Evolutionary conservation across 176 grass and related monocot genomes (phyloP).

Genomic region (Carex scoparia): DNA sequence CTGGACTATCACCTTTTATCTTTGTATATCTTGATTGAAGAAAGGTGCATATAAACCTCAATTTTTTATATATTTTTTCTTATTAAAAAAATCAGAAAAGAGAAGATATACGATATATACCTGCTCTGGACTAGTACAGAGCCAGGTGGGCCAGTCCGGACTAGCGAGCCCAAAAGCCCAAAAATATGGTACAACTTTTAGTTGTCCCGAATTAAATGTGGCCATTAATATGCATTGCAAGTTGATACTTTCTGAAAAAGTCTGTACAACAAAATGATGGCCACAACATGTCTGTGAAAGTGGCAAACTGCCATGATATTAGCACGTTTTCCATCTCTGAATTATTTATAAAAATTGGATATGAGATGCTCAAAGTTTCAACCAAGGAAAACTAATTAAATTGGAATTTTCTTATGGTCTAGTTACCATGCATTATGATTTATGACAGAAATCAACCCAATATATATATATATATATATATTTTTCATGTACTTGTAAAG

Average conservation of each 20-base stretch:
- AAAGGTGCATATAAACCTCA: too few relatives aligned
- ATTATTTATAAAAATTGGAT: background rate
- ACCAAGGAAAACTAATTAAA: background rate
- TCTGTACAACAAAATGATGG: background rate
- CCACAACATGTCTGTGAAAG: background rate
- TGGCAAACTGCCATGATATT: background rate
- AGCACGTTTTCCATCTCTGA: background rate
- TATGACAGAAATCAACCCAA: background rate
- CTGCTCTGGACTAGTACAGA: background rate
- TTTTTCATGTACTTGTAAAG: conserved; percentile 6
- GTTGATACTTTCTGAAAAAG: background rate
- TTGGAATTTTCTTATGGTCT: background rate
- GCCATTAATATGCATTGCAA: background rate
- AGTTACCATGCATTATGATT: background rate
- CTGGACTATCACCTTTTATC: too few relatives aligned
- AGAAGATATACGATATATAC: background rate
- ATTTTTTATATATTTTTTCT: too few relatives aligned
- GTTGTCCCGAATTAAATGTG: background rate
- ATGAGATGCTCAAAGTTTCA: background rate
- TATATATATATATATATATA: background rate
- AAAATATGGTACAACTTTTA: background rate
- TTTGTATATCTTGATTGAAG: too few relatives aligned
- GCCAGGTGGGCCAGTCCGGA: background rate
- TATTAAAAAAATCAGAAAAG: too few relatives aligned
- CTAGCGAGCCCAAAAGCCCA: background rate